Base-by-base conservation (phyloP, 805 yeast species). In the Candida bentonensis region DNA sequence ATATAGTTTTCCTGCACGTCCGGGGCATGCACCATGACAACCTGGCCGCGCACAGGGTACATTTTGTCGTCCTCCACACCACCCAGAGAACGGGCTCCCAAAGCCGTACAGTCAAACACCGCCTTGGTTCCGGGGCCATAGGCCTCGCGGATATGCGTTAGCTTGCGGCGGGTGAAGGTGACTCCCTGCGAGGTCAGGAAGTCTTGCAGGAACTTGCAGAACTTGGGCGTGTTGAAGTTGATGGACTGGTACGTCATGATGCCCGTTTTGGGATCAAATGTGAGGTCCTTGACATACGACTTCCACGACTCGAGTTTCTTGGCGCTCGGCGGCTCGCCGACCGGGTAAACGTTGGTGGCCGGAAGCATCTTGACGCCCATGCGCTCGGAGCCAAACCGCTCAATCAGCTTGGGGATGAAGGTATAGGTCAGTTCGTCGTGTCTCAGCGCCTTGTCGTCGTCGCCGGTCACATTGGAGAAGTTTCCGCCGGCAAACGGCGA, bases 401-500 rank as follows among this genome's bases (percentile, higher is more conserved):
- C 46, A 51, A 70, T 74, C 22, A 81, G 49, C 36, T 55, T 53
- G 2, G 49, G 53, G 39, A 81, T 58, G 52, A 72, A 67, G 21
- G 64, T 55, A 56, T 77, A 82, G 2, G 86, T 78, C 52, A 63
- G 66, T 54, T 69, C 69, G 54, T 80, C 88, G 51, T 65, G 76
- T 3, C 55, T 56, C 43, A 78, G 52, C 0, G 73, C 66, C n/a
- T 62, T 66, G 2, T 59, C 59, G 50, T 78, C 82, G 47, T 70
- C 68, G 2, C 78, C 82, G 0, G 83, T 71, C 41, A 80, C 78
- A 48, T 73, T 66, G 2, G 78, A 70, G 53, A 74, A 75, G 55
- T 76, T 75, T 4, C 77, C 80, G 22, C 81, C 81, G 0, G 94
- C 94, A 73, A 81, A 80, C 0, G 94, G 94, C 0, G 88, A 80